phyloP scores from a whole-genome alignment of 2,329 filamentous ascomycete genomes.

The Lachnellula subtilissima region DNA sequence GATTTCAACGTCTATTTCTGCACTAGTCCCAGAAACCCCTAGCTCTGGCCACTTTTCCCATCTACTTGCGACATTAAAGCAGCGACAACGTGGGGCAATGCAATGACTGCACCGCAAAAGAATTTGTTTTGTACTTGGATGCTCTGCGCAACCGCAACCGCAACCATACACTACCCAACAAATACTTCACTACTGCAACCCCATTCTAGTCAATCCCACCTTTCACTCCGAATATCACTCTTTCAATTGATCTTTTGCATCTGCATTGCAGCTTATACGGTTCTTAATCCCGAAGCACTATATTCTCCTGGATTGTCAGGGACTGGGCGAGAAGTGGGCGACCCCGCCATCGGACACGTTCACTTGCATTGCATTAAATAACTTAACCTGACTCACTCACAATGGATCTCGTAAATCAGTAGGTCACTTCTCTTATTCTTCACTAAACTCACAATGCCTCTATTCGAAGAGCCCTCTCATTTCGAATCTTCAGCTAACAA shows the following conservation, averaged over 20 bases:
- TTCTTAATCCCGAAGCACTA: not conserved
- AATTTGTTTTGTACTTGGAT: not conserved
- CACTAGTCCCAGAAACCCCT: too few species aligned
- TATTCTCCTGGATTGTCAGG: too few species aligned
- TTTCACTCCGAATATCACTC: not conserved
- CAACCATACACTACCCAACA: not conserved
- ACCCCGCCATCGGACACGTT: not conserved
- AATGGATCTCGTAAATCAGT: slow-evolving; percentile 62
- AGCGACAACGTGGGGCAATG: not conserved
- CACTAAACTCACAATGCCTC: slow-evolving; percentile 13
- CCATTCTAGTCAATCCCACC: not conserved
- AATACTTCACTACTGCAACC: not conserved
- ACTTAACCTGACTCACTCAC: too few species aligned
- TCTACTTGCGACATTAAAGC: not conserved
- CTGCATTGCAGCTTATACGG: not conserved
- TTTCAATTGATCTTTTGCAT: not conserved
- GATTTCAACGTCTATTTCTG: too few species aligned
- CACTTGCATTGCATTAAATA: too few species aligned
- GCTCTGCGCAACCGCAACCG: not conserved
- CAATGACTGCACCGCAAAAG: not conserved
- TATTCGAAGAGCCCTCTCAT: slow-evolving; percentile 43
- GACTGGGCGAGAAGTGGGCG: not conserved
- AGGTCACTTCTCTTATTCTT: slow-evolving; percentile 20
- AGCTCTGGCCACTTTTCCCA: too few species aligned
- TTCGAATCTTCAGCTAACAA: slow-evolving; percentile 36